These are phyloP conservation scores for Massospora cicadina DNA, from an alignment of 371 early-diverging fungal species.

Conservation along the genomic window DNA sequence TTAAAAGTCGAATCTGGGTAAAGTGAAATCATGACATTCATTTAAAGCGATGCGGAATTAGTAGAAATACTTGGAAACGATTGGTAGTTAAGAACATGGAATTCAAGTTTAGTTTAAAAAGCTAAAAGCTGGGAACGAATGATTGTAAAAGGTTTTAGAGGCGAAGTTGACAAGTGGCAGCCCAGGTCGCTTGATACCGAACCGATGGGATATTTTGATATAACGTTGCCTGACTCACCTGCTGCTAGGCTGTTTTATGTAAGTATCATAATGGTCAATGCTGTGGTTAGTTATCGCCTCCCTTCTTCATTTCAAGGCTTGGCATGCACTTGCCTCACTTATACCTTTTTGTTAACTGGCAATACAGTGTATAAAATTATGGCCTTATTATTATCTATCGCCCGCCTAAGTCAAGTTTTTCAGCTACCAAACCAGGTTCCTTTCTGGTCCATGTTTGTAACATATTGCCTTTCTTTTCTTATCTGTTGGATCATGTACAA, in stretches of 20 bases:
- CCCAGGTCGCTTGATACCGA: background rate
- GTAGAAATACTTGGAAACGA: background rate
- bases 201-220: background rate
- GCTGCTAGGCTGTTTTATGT: background rate
- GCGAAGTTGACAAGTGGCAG: background rate
- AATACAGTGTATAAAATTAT: background rate
- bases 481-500: conserved; percentile 7
- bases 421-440: background rate
- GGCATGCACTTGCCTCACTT: background rate
- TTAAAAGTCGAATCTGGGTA: no score
- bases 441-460: conserved; percentile 3
- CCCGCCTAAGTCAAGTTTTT: background rate
- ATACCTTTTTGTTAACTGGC: conserved; percentile 3
- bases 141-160: background rate
- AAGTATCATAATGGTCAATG: conserved; percentile 1
- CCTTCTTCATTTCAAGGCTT: conserved; percentile 9
- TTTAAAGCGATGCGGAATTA: no score
- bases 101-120: background rate
- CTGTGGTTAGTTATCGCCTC: conserved; percentile 2
- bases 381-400: conserved; percentile 1
- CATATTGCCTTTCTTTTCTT: conserved; percentile 1
- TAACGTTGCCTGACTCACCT: conserved; percentile 1
- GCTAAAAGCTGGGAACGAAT: background rate
- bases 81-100: background rate
- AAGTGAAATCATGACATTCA: no score